A percentile compares a stretch with the other conserved stretches of the same genome.
These are phyloP conservation scores for Craspedostauros australis DNA, from an alignment of 108 stramenopile genomes.

Conservation along the genomic window DNA sequence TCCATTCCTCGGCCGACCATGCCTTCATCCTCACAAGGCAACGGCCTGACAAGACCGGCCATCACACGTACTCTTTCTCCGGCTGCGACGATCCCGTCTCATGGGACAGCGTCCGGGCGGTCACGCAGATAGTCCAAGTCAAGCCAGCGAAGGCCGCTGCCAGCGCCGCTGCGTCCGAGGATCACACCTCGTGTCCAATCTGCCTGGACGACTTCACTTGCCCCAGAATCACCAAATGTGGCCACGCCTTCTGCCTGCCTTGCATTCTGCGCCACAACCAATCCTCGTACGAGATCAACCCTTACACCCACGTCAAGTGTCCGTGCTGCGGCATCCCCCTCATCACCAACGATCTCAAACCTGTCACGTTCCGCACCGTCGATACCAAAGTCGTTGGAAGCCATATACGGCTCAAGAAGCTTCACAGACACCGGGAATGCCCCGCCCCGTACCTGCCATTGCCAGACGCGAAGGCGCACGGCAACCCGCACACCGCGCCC, in stretches of 20 bases:
- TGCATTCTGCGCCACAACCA: constrained; percentile 67
- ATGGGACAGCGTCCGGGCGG: constrained; percentile 40
- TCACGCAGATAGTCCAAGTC: constrained; percentile 13
- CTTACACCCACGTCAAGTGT: constrained; percentile 25
- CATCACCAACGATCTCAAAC: constrained; percentile 46
- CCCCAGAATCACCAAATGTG: constrained; percentile 69
- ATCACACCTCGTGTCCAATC: constrained; percentile 46
- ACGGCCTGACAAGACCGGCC: constrained; percentile 8
- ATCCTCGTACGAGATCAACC: constrained; percentile 11
- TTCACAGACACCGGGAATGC: constrained; percentile 46
- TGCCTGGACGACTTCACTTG: constrained; percentile 56
- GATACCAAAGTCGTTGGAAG: constrained; percentile 14
- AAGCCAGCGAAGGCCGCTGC: not conserved
- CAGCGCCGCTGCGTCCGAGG: not conserved
- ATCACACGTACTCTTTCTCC: constrained; percentile 15
- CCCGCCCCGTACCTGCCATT: constrained; percentile 59
- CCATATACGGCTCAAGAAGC: constrained; percentile 47
- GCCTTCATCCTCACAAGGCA: constrained; percentile 35
- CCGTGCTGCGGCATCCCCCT: constrained; percentile 45
- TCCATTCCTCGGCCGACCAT: constrained; percentile 46
- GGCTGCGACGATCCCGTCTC: constrained; percentile 29
- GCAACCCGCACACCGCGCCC: constrained; percentile 26
- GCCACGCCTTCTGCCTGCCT: constrained; percentile 67
- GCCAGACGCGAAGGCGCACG: constrained; percentile 8
- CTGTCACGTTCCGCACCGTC: constrained; percentile 43